Conservation (phyloP, 2,329 filamentous ascomycete species). For the Lachnellula cervina region DNA sequence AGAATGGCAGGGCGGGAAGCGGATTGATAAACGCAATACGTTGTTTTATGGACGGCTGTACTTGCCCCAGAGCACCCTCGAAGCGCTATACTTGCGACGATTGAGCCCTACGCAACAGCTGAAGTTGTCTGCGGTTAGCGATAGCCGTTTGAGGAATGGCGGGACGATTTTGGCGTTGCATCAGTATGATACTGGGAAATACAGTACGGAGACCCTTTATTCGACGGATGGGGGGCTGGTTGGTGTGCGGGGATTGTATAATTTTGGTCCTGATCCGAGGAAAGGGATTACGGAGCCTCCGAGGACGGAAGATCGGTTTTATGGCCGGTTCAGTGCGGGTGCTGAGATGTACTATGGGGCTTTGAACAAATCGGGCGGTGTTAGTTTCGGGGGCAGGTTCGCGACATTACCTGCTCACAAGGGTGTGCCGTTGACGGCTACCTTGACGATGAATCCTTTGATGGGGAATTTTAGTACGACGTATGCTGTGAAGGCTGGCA, state of each 20-base stretch:
- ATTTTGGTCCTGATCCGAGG: conserved; percentile 60
- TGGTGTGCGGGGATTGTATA: conserved; percentile 85
- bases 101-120: conserved; percentile 74
- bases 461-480: conserved; percentile 91
- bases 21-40: conserved; percentile 48
- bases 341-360: conserved; percentile 95
- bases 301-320: conserved; percentile 52
- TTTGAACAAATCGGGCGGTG: conserved; percentile 86
- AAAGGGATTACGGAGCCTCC: conserved; percentile 21
- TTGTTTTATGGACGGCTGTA: conserved; percentile 76
- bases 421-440: conserved; percentile 89
- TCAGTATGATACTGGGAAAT: conserved; percentile 81
- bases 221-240: conserved; percentile 89
- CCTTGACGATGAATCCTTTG: conserved; percentile 85
- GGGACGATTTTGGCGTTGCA: conserved; percentile 69
- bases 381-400: conserved; percentile 85
- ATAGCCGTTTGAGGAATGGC: conserved; percentile 65
- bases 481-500: conserved; percentile 85
- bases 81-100: conserved; percentile 77
- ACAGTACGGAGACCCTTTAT: conserved; percentile 83
- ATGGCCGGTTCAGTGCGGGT: conserved; percentile 82
- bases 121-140: conserved; percentile 73
- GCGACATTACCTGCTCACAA: conserved; percentile 76
- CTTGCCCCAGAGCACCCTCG: conserved; percentile 77
- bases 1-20: conserved; percentile 45